phyloP scores from a whole-genome alignment of 495 filamentous ascomycete species.

The Jackrogersella multiformis region DNA sequence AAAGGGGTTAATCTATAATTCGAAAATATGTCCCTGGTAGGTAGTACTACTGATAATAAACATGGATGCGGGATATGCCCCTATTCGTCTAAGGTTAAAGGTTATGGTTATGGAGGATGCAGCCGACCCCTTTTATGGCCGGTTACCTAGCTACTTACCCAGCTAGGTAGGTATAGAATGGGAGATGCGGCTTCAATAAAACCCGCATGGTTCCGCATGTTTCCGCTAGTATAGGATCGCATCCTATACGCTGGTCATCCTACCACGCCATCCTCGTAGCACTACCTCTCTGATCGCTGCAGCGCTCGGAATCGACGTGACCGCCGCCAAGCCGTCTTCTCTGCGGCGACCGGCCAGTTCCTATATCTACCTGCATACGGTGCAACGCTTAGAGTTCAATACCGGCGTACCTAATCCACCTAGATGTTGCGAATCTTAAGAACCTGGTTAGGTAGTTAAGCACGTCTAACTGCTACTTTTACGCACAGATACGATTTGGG shows the following conservation, averaged over 20 bases:
- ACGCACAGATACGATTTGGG: neutral
- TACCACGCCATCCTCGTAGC: constrained; percentile 37
- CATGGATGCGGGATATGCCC: neutral
- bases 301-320: constrained; percentile 35
- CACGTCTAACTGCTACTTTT: constrained; percentile 1
- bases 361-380: constrained; percentile 29
- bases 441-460: constrained; percentile 30
- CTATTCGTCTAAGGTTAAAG: neutral
- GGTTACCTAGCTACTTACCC: too few species aligned
- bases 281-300: constrained; percentile 25
- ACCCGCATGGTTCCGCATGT: constrained; percentile 39
- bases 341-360: constrained; percentile 21
- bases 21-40: neutral
- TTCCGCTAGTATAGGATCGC: constrained; percentile 19
- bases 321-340: constrained; percentile 26
- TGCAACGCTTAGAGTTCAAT: constrained; percentile 21
- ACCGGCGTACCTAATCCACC: constrained; percentile 9
- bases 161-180: too few species aligned
- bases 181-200: constrained; percentile 21
- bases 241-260: constrained; percentile 5
- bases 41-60: neutral
- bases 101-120: neutral
- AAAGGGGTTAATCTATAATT: constrained; percentile 1
- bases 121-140: constrained; percentile 3
- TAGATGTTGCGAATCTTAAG: constrained; percentile 14